phyloP scores from a whole-genome alignment of 495 filamentous ascomycete genomes.

The Staphylotrichum tortipilum region DNA sequence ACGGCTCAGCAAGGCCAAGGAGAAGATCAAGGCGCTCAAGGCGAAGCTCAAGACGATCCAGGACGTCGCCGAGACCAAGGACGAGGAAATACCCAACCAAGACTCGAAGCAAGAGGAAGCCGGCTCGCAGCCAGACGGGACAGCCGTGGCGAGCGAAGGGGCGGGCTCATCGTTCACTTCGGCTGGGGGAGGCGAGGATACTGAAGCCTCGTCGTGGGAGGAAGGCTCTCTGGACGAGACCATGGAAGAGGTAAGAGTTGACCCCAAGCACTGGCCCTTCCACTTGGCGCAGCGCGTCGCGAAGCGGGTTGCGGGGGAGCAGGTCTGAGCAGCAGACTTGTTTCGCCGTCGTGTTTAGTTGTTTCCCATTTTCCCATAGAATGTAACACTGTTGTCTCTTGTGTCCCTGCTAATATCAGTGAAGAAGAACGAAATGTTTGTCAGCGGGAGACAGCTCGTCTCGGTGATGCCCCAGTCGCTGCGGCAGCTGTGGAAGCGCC shows the following conservation, averaged over 20 bases:
- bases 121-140: background rate
- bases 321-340: background rate
- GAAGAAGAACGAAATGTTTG: constrained; percentile 7
- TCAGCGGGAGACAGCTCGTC: constrained; percentile 6
- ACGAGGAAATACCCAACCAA: too few relatives aligned
- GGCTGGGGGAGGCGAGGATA: background rate
- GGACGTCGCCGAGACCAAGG: background rate
- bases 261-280: constrained; percentile 2
- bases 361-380: background rate
- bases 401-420: background rate
- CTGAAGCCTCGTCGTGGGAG: background rate
- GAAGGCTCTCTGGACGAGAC: background rate
- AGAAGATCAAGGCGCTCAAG: background rate
- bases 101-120: background rate
- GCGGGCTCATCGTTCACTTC: background rate
- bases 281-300: background rate
- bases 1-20: constrained; percentile 5
- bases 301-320: background rate
- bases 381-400: background rate
- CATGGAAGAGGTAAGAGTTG: constrained; percentile 7
- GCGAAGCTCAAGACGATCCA: constrained; percentile 3
- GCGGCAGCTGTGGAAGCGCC: background rate
- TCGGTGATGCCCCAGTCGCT: background rate
- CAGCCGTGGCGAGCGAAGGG: background rate
- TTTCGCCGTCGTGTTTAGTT: background rate